Percentiles rank a stretch among this genome's conserved stretches.
Evolutionary conservation across 257 asterid species (phyloP).

Genomic region (Salvia splendens): DNA sequence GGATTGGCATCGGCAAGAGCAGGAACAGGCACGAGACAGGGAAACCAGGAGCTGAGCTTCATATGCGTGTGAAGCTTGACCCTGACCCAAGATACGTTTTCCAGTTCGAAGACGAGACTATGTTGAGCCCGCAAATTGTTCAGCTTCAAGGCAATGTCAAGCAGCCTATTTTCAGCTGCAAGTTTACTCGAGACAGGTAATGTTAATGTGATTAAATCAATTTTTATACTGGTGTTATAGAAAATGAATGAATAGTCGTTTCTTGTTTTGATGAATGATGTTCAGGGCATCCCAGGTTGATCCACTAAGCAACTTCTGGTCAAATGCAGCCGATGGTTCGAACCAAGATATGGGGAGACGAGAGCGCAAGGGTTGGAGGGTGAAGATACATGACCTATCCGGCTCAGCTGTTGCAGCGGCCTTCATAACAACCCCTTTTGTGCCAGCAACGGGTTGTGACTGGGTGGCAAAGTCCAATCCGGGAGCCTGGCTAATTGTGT

Average conservation of each 20-base stretch:
- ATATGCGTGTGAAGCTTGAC: conserved; percentile 78
- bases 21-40: conserved; percentile 64
- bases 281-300: conserved; percentile 70
- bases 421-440: conserved; percentile 91
- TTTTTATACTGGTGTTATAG: too few species aligned
- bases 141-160: conserved; percentile 78
- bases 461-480: conserved; percentile 97
- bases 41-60: conserved; percentile 78
- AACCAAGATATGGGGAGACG: conserved; percentile 67
- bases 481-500: conserved; percentile 91
- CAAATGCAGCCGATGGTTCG: conserved; percentile 54
- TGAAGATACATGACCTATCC: conserved; percentile 87
- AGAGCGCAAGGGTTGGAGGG: conserved; percentile 94
- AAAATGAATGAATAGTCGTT: too few species aligned
- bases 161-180: conserved; percentile 97
- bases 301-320: conserved; percentile 63
- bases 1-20: conserved; percentile 86
- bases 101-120: conserved; percentile 84
- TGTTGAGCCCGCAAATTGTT: conserved; percentile 77
- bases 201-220: too few species aligned
- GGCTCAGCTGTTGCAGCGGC: conserved; percentile 97
- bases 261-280: neutral
- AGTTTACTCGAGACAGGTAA: conserved; percentile 85
- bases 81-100: conserved; percentile 95
- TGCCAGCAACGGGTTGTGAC: conserved; percentile 90